Evolutionary conservation across 1,139 yeast species (phyloP).

Genomic region (Saccharomyces hybrid): DNA sequence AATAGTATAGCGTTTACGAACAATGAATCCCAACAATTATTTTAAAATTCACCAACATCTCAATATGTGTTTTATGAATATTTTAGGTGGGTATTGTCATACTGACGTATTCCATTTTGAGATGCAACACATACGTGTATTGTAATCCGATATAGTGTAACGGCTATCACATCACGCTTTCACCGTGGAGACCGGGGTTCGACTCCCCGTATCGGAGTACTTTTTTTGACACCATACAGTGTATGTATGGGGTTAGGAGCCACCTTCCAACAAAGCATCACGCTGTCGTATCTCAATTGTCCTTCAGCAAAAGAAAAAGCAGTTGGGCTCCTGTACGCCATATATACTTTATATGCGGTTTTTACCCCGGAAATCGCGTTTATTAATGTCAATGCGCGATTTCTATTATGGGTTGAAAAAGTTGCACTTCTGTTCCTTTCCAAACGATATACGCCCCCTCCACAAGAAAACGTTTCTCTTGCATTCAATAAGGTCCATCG

Average conservation of each 20-base stretch:
- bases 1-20: too few species aligned
- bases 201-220: neutral
- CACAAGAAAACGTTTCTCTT: neutral
- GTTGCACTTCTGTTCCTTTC: neutral
- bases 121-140: too few species aligned
- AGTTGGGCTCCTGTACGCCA: neutral
- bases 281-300: neutral
- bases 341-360: neutral
- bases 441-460: neutral
- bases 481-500: neutral
- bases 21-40: too few species aligned
- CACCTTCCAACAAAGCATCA: neutral
- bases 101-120: too few species aligned
- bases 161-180: slow-evolving; percentile 1
- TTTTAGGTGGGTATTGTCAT: too few species aligned
- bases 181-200: slow-evolving; percentile 1
- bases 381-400: neutral
- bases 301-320: neutral
- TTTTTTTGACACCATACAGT: too few species aligned
- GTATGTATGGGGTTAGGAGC: neutral
- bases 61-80: too few species aligned
- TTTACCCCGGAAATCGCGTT: slow-evolving; percentile 1
- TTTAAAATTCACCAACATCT: neutral
- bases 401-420: neutral
- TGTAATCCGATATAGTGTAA: neutral